These are phyloP conservation scores for Phytophthora vignae DNA, from an alignment of 352 stramenopile genomes.

Conservation along the genomic window DNA sequence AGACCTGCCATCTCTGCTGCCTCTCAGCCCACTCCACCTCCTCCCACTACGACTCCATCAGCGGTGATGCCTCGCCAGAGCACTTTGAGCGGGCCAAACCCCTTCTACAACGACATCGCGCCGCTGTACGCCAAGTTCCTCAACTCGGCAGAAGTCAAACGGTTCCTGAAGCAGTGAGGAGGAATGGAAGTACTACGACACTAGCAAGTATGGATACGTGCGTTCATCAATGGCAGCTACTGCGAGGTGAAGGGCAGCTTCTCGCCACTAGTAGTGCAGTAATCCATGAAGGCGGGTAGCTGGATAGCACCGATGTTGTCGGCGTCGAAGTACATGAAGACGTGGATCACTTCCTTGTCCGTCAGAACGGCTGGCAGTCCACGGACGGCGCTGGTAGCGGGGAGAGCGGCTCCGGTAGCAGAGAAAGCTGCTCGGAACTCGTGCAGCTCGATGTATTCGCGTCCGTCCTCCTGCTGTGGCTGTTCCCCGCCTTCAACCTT, in stretches of 20 bases:
- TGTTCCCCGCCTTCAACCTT: constrained; percentile 15
- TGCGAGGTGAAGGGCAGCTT: constrained; percentile 28
- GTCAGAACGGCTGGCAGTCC: constrained; percentile 32
- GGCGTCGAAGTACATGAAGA: constrained; percentile 83
- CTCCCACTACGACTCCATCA: constrained; percentile 1
- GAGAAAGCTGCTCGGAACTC: constrained; percentile 51
- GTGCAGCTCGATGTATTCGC: constrained; percentile 54
- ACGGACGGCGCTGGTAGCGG: constrained; percentile 5
- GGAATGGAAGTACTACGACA: background rate
- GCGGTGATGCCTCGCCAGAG: constrained; percentile 20
- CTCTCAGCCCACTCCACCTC: background rate
- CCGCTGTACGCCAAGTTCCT: constrained; percentile 81
- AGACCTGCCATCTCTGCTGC: background rate
- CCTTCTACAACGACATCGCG: constrained; percentile 80
- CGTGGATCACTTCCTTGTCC: constrained; percentile 72
- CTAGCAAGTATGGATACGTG: background rate
- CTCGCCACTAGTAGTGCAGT: constrained; percentile 38
- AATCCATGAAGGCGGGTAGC: constrained; percentile 47
- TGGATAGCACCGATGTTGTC: constrained; percentile 71
- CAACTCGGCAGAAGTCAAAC: constrained; percentile 72
- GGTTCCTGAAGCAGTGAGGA: constrained; percentile 50
- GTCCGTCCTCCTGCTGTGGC: constrained; percentile 29
- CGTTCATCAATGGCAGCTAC: background rate
- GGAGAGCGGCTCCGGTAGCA: constrained; percentile 13
- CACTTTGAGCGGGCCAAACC: constrained; percentile 44